phyloP scores from a whole-genome alignment of 176 grass and related monocot species.

The sorghum (Sorghum bicolor) region Sorghum_bicolor_NCBIv3 NC_012879.2:10753001-10753500 shows the following conservation, averaged over 20 bases:
- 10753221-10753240: background rate
- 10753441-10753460: background rate
- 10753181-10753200: background rate
- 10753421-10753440: background rate
- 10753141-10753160: background rate
- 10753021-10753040: background rate
- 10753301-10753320: background rate
- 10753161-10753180: background rate
- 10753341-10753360: background rate
- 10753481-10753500: no score
- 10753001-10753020: background rate
- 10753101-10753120: background rate
- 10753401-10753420: background rate
- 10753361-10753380: background rate
- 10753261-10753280: background rate
- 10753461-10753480: background rate
- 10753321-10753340: background rate
- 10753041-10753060: background rate
- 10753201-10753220: background rate
- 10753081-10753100: background rate
- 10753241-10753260: background rate
- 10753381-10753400: background rate
- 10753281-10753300: background rate
- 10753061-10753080: background rate
- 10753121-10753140: background rate